These are phyloP conservation scores for Globisporangium radiosum DNA, from an alignment of 352 stramenopile species.

Conservation along the genomic window DNA sequence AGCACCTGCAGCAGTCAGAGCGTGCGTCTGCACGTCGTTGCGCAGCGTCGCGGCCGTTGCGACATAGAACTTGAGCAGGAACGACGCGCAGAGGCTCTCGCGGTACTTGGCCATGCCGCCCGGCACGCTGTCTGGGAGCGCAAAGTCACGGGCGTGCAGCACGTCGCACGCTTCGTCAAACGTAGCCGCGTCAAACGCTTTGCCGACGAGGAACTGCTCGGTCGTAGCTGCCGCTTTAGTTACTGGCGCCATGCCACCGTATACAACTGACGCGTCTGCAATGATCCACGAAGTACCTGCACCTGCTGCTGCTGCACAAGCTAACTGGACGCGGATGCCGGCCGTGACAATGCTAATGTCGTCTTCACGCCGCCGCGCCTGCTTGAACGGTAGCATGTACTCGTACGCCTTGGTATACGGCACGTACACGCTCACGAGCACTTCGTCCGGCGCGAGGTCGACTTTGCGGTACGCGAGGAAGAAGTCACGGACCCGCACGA, in stretches of 20 bases:
- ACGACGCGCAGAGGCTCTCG: conserved; percentile 91
- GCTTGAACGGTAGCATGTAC: conserved; percentile 94
- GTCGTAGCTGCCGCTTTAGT: conserved; percentile 48
- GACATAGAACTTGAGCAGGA: conserved; percentile 95
- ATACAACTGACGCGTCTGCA: conserved; percentile 46
- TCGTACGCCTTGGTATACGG: conserved; percentile 85
- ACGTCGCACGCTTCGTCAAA: conserved; percentile 81
- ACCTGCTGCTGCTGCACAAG: conserved; percentile 42
- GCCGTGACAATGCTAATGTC: conserved; percentile 97
- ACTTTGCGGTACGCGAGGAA: conserved; percentile 94
- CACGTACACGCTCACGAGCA: conserved; percentile 90
- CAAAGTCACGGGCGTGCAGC: conserved; percentile 85
- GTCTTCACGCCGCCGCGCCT: conserved; percentile 92
- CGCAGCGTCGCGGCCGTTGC: conserved; percentile 51
- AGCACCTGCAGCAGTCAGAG: conserved; percentile 5
- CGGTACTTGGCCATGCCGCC: conserved; percentile 94
- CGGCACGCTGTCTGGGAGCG: conserved; percentile 86
- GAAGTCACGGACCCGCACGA: conserved; percentile 85
- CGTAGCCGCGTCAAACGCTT: conserved; percentile 68
- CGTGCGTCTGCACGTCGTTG: conserved; percentile 17
- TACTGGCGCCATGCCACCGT: conserved; percentile 64
- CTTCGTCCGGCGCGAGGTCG: conserved; percentile 80
- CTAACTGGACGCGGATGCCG: conserved; percentile 84
- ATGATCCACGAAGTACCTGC: conserved; percentile 54
- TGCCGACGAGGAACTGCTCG: conserved; percentile 72